phyloP scores from a whole-genome alignment of 1,284 basidiomycete species.

The Boletellus deceptivus region DNA sequence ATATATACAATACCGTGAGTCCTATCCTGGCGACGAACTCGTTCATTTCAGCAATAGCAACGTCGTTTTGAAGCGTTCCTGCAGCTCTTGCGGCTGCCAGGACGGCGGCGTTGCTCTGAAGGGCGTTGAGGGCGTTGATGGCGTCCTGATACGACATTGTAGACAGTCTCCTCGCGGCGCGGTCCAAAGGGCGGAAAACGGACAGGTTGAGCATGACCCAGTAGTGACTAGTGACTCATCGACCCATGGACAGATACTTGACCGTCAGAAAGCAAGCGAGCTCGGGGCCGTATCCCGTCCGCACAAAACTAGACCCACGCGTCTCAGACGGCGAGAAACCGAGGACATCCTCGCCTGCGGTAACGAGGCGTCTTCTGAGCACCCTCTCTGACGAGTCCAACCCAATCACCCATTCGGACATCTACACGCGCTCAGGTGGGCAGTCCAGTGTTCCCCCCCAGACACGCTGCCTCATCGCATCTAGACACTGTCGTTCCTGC shows the following conservation, averaged over 20 bases:
- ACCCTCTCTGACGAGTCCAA: constrained; percentile 60
- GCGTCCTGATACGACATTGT: constrained; percentile 69
- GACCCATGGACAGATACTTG: constrained; percentile 45
- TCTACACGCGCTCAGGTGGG: constrained; percentile 56
- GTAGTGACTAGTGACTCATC: neutral
- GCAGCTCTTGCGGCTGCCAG: constrained; percentile 83
- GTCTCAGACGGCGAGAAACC: constrained; percentile 29
- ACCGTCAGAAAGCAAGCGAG: constrained; percentile 34
- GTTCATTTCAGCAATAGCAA: constrained; percentile 85
- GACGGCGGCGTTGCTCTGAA: constrained; percentile 92
- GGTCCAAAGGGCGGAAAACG: constrained; percentile 16
- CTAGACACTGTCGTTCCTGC: constrained; percentile 58
- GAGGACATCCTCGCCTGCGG: constrained; percentile 41
- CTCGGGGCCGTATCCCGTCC: constrained; percentile 13
- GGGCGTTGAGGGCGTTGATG: constrained; percentile 82
- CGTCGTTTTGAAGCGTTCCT: constrained; percentile 66
- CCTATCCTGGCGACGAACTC: constrained; percentile 90
- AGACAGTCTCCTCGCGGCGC: constrained; percentile 43
- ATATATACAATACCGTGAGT: constrained; percentile 58
- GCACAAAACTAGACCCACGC: constrained; percentile 9
- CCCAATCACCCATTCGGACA: constrained; percentile 71
- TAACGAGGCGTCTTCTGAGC: constrained; percentile 56
- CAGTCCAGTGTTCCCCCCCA: neutral
- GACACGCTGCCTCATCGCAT: neutral
- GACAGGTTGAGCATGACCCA: no score